Percentiles rank a stretch among this genome's conserved stretches.
phyloP scores from a whole-genome alignment of 352 stramenopile genomes.

The Phytophthora cryptogea region DNA sequence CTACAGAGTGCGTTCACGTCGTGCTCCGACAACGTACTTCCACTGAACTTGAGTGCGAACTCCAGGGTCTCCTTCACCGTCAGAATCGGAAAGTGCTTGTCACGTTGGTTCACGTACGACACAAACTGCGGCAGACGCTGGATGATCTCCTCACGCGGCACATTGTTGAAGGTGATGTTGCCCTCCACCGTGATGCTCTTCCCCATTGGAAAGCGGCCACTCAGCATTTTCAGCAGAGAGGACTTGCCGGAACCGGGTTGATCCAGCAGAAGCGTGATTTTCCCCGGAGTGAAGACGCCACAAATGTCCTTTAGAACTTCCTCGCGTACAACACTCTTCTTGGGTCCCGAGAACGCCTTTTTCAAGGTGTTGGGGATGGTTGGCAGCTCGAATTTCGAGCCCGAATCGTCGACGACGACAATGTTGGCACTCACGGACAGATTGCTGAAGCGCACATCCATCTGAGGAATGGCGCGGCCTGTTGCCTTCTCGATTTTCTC shows the following conservation, averaged over 20 bases:
- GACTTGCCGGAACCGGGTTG: slow-evolving; percentile 19
- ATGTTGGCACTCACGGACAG: slow-evolving; percentile 23
- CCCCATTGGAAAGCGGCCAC: slow-evolving; percentile 17
- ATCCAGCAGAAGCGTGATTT: slow-evolving; percentile 22
- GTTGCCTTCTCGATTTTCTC: slow-evolving; percentile 23
- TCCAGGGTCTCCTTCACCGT: slow-evolving; percentile 23
- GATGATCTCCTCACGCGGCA: slow-evolving; percentile 9
- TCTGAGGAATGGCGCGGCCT: slow-evolving; percentile 24
- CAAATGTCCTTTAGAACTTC: slow-evolving; percentile 32
- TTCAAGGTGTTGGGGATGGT: slow-evolving; percentile 34
- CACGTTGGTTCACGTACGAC: slow-evolving; percentile 17
- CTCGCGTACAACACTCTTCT: slow-evolving; percentile 25
- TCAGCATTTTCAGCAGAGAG: slow-evolving; percentile 18
- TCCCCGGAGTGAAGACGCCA: slow-evolving; percentile 19
- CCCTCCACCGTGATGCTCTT: slow-evolving; percentile 30
- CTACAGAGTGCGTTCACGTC: slow-evolving; percentile 1
- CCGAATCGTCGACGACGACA: slow-evolving; percentile 21
- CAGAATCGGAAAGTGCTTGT: slow-evolving; percentile 21
- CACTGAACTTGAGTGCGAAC: slow-evolving; percentile 15
- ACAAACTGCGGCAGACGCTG: slow-evolving; percentile 18
- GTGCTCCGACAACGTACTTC: neutral
- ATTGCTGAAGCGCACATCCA: slow-evolving; percentile 38
- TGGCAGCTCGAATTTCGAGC: slow-evolving; percentile 32
- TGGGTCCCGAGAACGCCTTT: slow-evolving; percentile 24
- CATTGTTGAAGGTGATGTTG: slow-evolving; percentile 19